Evolutionary conservation across 2,329 filamentous ascomycete species (phyloP).

Genomic region (Paraconiothyrium brasiliense): DNA sequence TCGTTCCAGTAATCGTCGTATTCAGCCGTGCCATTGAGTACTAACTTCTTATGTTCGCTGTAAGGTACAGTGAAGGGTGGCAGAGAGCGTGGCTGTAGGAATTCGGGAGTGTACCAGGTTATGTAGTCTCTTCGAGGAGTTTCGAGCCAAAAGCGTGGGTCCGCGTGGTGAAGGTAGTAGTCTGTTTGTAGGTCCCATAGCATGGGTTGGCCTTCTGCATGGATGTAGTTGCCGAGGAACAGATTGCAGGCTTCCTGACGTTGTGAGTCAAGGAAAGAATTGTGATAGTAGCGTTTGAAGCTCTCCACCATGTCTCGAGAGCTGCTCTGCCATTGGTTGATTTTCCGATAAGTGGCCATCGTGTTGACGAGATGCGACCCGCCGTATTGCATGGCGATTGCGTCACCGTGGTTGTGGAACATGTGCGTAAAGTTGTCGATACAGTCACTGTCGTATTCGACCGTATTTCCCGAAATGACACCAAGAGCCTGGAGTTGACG

Average conservation of each 20-base stretch:
- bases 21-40: conserved; percentile 58
- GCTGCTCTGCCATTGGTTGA: conserved; percentile 98
- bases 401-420: conserved; percentile 96
- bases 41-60: conserved; percentile 31
- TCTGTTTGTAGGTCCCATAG: conserved; percentile 95
- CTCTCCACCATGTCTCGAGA: conserved; percentile 99
- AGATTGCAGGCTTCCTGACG: conserved; percentile 97
- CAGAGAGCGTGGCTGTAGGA: conserved; percentile 71
- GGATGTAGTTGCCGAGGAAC: conserved; percentile 96
- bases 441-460: conserved; percentile 95
- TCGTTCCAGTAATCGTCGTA: conserved; percentile 98
- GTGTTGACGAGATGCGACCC: conserved; percentile 98
- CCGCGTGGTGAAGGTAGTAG: conserved; percentile 92
- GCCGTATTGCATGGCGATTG: conserved; percentile 96
- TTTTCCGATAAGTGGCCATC: conserved; percentile 98
- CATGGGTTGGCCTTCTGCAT: conserved; percentile 87
- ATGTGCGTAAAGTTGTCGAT: conserved; percentile 97
- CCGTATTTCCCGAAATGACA: conserved; percentile 77
- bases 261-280: conserved; percentile 97
- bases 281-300: conserved; percentile 99
- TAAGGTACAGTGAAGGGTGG: conserved; percentile 60
- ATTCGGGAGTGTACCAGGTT: conserved; percentile 82
- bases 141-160: conserved; percentile 77
- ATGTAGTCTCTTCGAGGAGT: conserved; percentile 77
- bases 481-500: conserved; percentile 92